Conservation (phyloP, 305 asterid species). For the Solanum hybrid region DNA sequence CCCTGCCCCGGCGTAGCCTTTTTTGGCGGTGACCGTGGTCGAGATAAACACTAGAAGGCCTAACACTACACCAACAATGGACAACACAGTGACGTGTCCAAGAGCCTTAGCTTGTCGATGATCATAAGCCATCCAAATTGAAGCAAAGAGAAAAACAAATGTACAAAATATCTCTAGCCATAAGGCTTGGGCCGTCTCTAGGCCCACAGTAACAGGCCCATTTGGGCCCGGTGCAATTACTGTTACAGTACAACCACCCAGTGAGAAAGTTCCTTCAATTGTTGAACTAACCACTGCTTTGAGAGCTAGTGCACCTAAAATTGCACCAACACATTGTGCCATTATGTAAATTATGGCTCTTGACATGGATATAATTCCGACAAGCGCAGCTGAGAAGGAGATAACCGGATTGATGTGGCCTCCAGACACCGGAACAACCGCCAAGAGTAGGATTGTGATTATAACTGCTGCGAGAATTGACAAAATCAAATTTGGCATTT, state of each 20-base stretch:
- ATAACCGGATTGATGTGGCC: slow-evolving; percentile 68
- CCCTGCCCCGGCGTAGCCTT: slow-evolving; percentile 66
- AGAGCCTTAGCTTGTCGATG: slow-evolving; percentile 43
- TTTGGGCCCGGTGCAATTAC: slow-evolving; percentile 39
- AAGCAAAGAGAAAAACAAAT: slow-evolving; percentile 51
- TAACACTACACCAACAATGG: slow-evolving; percentile 43
- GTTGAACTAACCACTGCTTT: slow-evolving; percentile 38
- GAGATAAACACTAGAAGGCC: slow-evolving; percentile 59
- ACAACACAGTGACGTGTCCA: slow-evolving; percentile 34
- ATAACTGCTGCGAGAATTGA: slow-evolving; percentile 40
- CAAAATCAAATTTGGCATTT: slow-evolving; percentile 48
- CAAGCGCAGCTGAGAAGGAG: slow-evolving; percentile 65
- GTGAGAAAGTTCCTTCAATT: slow-evolving; percentile 31
- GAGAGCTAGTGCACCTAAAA: slow-evolving; percentile 56
- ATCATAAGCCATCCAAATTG: slow-evolving; percentile 79
- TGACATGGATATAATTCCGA: slow-evolving; percentile 57
- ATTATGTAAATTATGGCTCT: slow-evolving; percentile 42
- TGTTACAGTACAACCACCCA: slow-evolving; percentile 59
- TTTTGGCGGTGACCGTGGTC: slow-evolving; percentile 38
- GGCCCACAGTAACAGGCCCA: slow-evolving; percentile 33
- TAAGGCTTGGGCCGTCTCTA: slow-evolving; percentile 44
- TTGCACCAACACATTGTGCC: slow-evolving; percentile 52
- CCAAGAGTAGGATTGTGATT: slow-evolving; percentile 33
- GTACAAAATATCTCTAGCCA: slow-evolving; percentile 62
- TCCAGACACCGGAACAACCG: slow-evolving; percentile 52